Evolutionary conservation across 2,329 filamentous ascomycete species (phyloP).

Genomic region (Cladosporium austrohemisphaericum): DNA sequence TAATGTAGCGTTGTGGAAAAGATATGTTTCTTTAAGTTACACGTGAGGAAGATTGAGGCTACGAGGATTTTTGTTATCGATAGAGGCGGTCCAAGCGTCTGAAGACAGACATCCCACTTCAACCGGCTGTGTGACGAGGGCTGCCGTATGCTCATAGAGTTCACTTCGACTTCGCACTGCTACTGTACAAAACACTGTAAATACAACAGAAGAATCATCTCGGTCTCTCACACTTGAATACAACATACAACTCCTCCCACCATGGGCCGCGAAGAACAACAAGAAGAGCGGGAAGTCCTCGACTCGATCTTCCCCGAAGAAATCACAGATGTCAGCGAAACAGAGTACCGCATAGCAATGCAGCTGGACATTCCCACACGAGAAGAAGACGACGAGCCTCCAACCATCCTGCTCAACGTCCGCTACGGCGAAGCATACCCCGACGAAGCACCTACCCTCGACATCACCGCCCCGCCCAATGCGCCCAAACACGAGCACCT

Average conservation of each 20-base stretch:
- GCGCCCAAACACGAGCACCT: constrained; percentile 67
- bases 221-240: background rate
- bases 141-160: too few relatives aligned
- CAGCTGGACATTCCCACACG: constrained; percentile 62
- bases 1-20: background rate
- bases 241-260: constrained; percentile 1
- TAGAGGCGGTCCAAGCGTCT: background rate
- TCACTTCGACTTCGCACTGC: too few relatives aligned
- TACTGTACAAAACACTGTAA: too few relatives aligned
- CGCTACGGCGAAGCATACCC: constrained; percentile 89
- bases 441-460: constrained; percentile 77
- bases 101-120: constrained; percentile 3
- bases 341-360: constrained; percentile 81
- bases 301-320: constrained; percentile 98
- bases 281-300: constrained; percentile 94
- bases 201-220: too few relatives aligned
- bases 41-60: too few relatives aligned
- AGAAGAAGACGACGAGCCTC: constrained; percentile 57
- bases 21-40: too few relatives aligned
- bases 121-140: background rate
- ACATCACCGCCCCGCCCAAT: constrained; percentile 72
- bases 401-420: constrained; percentile 74
- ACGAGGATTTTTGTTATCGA: constrained; percentile 2
- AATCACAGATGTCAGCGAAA: constrained; percentile 91
- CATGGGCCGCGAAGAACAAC: constrained; percentile 73